phyloP scores from a whole-genome alignment of 306 rosid species.

The Glycyrrhiza uralensis region DNA sequence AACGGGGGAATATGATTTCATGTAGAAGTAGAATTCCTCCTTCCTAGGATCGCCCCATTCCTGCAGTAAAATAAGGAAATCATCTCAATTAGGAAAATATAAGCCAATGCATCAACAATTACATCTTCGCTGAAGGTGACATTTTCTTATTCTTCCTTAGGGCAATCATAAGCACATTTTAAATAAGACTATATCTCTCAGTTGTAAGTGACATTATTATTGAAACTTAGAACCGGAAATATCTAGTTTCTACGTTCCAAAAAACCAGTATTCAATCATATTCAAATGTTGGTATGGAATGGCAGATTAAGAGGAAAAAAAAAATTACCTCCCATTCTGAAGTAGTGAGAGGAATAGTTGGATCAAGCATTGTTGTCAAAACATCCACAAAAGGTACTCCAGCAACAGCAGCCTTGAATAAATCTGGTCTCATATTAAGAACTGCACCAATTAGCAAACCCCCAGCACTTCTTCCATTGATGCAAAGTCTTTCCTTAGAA shows the following conservation, averaged over 20 bases:
- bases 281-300: slow-evolving; percentile 10
- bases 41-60: slow-evolving; percentile 98
- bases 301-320: background rate
- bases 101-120: background rate
- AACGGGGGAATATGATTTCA: slow-evolving; percentile 95
- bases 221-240: background rate
- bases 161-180: background rate
- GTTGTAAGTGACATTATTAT: background rate
- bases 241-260: background rate
- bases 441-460: slow-evolving; percentile 95
- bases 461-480: slow-evolving; percentile 94
- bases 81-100: background rate
- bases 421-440: slow-evolving; percentile 95
- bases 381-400: slow-evolving; percentile 99
- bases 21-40: slow-evolving; percentile 90
- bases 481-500: slow-evolving; percentile 71
- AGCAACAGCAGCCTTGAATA: slow-evolving; percentile 87
- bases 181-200: background rate
- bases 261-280: background rate
- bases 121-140: background rate
- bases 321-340: slow-evolving; percentile 91
- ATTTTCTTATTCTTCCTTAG: background rate
- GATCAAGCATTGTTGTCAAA: slow-evolving; percentile 94
- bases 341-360: slow-evolving; percentile 95
- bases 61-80: slow-evolving; percentile 48